These are phyloP conservation scores for Asclepias syriaca DNA, from an alignment of 257 asterid genomes.

Conservation along the genomic window DNA sequence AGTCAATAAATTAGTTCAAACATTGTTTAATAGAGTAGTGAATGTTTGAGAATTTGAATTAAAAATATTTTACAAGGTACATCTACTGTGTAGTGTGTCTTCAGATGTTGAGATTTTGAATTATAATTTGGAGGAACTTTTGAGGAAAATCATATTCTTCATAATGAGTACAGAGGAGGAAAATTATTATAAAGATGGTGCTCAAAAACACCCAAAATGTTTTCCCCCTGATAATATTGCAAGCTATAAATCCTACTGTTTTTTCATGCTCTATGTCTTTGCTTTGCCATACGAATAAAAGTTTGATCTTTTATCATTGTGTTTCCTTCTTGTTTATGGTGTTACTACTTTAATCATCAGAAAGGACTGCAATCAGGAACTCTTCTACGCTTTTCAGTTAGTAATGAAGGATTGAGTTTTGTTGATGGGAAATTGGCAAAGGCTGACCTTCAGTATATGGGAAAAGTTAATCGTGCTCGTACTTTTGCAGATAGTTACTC, in stretches of 20 bases:
- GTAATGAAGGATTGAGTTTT: conserved; percentile 52
- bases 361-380: conserved; percentile 51
- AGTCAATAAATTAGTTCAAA: background rate
- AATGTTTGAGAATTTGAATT: no score
- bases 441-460: conserved; percentile 78
- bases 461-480: conserved; percentile 76
- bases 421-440: conserved; percentile 67
- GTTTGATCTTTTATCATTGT: background rate
- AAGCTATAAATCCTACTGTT: background rate
- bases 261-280: background rate
- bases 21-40: background rate
- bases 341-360: conserved; percentile 34
- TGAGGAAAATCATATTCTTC: background rate
- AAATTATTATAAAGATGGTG: background rate
- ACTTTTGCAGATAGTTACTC: conserved; percentile 92
- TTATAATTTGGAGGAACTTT: background rate
- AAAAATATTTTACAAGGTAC: background rate
- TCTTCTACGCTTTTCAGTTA: conserved; percentile 68
- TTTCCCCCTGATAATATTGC: no score
- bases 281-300: background rate
- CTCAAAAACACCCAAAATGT: background rate
- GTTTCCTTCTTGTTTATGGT: background rate
- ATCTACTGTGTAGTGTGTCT: background rate
- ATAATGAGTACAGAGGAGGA: background rate
- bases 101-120: background rate